Base-by-base conservation (phyloP, 176 grass and related monocot species). In the Eremochloa ophiuroides region DNA sequence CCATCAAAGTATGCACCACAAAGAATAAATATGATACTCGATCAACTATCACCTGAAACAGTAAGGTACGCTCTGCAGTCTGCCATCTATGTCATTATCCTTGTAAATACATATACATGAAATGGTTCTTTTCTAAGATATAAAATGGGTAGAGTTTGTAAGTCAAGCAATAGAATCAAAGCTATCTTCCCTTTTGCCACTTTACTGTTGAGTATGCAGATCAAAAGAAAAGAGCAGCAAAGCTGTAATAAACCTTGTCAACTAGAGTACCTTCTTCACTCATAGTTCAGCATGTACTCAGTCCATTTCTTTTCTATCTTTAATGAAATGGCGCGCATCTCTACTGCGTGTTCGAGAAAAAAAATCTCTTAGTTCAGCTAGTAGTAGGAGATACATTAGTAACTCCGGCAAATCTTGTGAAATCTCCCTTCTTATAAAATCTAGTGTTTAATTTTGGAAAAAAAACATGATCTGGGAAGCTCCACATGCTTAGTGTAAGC, bases 31-130 rank as follows among this genome's bases (percentile, higher is more conserved):
- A 93, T 80, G 81, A 80, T 81, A 65, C 83, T 98, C 37, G 73
- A 98, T 88, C 79, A 98, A 50, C 55, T 98, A 77, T 92, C 82
- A 82, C 84, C 88, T 58, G 82, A 88, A 60, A 91, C 86, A 87
- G 86, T 98, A 63, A 95, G 95, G 95, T 98, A 93, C 7, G 10
- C 16, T 47, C 76, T 68, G 34, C 16, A 26, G 56, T 79, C 14
- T 71, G 22, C 55, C 55, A 18, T 78, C 26, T 34, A 44, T 78
- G 42, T 58, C 35, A 42, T 77, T 22, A 0, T 76, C 7, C 69
- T 10, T 77, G 18, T 62, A 43, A 71, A 71, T 50, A 69, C 67
- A 75, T 50, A 74, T 37, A 62, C 33, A 76, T 80, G 18, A 16
- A 71, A 28, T 22, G 1, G 7, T 72, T 78, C 2, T 28, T 85